Conservation (phyloP, 768 basidiomycete species). For the Suillus subalutaceus region DNA sequence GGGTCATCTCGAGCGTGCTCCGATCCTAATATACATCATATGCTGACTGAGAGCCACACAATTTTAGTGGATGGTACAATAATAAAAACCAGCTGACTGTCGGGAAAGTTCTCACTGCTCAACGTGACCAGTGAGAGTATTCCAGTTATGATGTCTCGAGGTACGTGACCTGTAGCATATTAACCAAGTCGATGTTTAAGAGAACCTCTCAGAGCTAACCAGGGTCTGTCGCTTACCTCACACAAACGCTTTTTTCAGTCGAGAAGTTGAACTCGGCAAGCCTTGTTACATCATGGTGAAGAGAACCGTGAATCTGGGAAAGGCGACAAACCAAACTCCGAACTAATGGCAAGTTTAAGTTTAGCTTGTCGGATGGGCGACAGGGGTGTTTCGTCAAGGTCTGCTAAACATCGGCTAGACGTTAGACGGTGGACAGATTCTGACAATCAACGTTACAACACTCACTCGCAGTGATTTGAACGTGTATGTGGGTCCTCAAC, state of each 20-base stretch:
- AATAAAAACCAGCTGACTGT: slow-evolving; percentile 1
- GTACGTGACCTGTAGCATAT: not conserved
- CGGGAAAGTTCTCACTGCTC: not conserved
- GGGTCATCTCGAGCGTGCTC: not conserved
- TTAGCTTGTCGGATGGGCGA: not conserved
- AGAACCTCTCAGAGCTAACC: not conserved
- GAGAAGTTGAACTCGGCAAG: not conserved
- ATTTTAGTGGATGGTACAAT: not conserved
- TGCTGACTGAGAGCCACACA: not conserved
- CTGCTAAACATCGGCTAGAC: not conserved
- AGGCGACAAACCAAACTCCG: not conserved
- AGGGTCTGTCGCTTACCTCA: not conserved
- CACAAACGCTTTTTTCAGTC: not conserved
- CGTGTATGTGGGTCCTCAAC: not conserved
- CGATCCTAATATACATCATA: not conserved
- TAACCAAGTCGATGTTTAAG: not conserved
- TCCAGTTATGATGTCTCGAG: not conserved
- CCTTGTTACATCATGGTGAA: not conserved
- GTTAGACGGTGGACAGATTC: not conserved
- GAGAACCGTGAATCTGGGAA: not conserved
- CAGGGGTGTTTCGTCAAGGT: not conserved
- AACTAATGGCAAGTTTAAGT: not conserved
- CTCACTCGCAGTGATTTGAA: not conserved
- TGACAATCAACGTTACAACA: not conserved
- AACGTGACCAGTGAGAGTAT: not conserved